These are phyloP conservation scores for Naematelia aurantialba DNA, from an alignment of 768 basidiomycete genomes.

Conservation along the genomic window DNA sequence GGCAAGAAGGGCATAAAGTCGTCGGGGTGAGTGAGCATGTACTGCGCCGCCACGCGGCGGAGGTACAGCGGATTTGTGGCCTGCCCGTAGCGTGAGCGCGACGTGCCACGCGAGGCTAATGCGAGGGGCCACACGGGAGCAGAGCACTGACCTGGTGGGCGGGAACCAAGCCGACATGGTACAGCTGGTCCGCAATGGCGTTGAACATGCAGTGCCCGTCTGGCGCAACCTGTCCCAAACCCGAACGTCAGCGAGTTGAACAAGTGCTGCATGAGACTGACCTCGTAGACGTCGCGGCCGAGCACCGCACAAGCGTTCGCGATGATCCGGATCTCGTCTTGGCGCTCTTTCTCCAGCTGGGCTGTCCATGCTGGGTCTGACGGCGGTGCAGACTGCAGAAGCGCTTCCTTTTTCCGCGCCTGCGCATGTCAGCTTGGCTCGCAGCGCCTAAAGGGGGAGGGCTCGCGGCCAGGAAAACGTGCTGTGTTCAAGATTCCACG, in stretches of 20 bases:
- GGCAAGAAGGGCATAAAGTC: conserved; percentile 93
- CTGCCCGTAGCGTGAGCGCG: conserved; percentile 2
- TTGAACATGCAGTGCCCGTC: conserved; percentile 97
- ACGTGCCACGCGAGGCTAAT: too few species aligned
- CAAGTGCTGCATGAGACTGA: conserved; percentile 15
- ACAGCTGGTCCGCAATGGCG: conserved; percentile 87
- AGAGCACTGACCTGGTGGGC: conserved; percentile 46
- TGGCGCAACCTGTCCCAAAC: conserved; percentile 67
- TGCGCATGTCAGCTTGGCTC: conserved; percentile 9
- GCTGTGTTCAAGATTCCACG: too few species aligned
- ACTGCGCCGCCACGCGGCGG: conserved; percentile 69
- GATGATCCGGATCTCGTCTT: conserved; percentile 47
- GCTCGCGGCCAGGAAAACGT: too few species aligned
- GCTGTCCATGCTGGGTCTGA: conserved; percentile 43
- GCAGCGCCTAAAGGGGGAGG: too few species aligned
- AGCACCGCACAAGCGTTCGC: conserved; percentile 39
- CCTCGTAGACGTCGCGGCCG: conserved; percentile 46
- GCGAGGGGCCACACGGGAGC: conserved; percentile 3
- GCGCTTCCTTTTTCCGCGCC: conserved; percentile 48
- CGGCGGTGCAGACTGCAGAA: conserved; percentile 41
- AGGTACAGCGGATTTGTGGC: conserved; percentile 44
- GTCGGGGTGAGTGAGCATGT: conserved; percentile 75
- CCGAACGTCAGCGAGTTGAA: not conserved
- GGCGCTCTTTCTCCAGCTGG: conserved; percentile 45
- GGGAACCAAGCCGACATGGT: conserved; percentile 65